phyloP scores from a whole-genome alignment of 805 yeast species.

The Hanseniaspora pseudoguilliermondii region DNA sequence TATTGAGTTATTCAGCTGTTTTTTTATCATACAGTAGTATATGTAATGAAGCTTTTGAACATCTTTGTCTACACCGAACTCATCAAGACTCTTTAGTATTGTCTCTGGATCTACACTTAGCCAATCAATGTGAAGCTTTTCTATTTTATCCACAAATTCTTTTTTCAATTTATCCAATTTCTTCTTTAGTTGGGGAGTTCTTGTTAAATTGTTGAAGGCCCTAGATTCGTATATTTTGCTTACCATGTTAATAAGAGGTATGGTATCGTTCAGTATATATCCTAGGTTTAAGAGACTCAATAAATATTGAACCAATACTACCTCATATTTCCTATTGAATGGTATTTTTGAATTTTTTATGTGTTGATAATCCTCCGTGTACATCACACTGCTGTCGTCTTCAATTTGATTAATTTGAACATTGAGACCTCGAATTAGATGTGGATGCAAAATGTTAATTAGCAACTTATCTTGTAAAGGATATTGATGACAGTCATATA shows the following conservation, averaged over 20 bases:
- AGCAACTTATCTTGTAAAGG: constrained; percentile 43
- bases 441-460: constrained; percentile 43
- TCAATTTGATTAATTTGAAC: constrained; percentile 31
- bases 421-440: constrained; percentile 42
- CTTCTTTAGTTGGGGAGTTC: constrained; percentile 21
- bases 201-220: constrained; percentile 26
- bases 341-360: constrained; percentile 26
- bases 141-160: constrained; percentile 23
- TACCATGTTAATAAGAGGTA: constrained; percentile 28
- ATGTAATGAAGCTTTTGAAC: constrained; percentile 21
- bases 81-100: background rate
- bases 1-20: constrained; percentile 14
- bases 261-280: constrained; percentile 29
- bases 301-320: constrained; percentile 34
- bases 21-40: constrained; percentile 18
- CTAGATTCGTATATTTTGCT: constrained; percentile 36
- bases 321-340: constrained; percentile 29
- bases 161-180: constrained; percentile 20
- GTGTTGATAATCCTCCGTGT: constrained; percentile 14
- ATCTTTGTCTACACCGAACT: constrained; percentile 15
- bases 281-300: constrained; percentile 42
- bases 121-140: constrained; percentile 20
- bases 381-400: constrained; percentile 19
- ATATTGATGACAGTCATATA: constrained; percentile 36
- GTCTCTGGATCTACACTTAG: constrained; percentile 11